These are phyloP conservation scores for Plectosphaerella cucumerina DNA, from an alignment of 2,329 filamentous ascomycete genomes.

Conservation along the genomic window DNA sequence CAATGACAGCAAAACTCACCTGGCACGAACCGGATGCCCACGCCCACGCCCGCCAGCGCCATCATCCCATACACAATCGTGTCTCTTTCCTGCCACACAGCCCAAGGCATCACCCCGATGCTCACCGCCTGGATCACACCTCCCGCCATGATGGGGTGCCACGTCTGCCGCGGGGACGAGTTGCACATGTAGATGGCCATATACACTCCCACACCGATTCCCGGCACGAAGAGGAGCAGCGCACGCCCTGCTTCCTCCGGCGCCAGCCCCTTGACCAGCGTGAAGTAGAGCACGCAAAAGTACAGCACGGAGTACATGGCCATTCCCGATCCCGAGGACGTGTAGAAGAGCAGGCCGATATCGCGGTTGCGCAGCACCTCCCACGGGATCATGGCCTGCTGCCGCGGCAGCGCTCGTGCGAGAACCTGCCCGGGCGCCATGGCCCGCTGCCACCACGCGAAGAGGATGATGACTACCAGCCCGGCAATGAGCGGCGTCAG, in stretches of 20 bases:
- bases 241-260: slow-evolving; percentile 49
- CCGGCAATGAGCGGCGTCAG: slow-evolving; percentile 45
- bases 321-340: slow-evolving; percentile 58
- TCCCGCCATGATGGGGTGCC: slow-evolving; percentile 53
- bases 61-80: slow-evolving; percentile 61
- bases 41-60: slow-evolving; percentile 58
- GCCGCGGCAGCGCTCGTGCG: slow-evolving; percentile 43
- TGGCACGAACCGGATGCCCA: slow-evolving; percentile 63
- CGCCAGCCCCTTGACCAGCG: slow-evolving; percentile 42
- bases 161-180: slow-evolving; percentile 56
- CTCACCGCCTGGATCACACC: slow-evolving; percentile 53
- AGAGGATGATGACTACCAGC: slow-evolving; percentile 30
- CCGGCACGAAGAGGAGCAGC: slow-evolving; percentile 61
- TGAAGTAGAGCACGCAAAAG: slow-evolving; percentile 66
- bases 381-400: slow-evolving; percentile 62
- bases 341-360: slow-evolving; percentile 55
- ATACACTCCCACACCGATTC: slow-evolving; percentile 56
- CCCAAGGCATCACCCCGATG: slow-evolving; percentile 53
- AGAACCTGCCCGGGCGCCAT: slow-evolving; percentile 46
- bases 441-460: slow-evolving; percentile 49
- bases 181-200: slow-evolving; percentile 57
- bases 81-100: slow-evolving; percentile 43
- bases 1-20: no score
- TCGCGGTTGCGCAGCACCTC: slow-evolving; percentile 53
- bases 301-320: slow-evolving; percentile 50